Base-by-base conservation (phyloP, 2,329 filamentous ascomycete genomes). In the Phialophora chinensis region DNA sequence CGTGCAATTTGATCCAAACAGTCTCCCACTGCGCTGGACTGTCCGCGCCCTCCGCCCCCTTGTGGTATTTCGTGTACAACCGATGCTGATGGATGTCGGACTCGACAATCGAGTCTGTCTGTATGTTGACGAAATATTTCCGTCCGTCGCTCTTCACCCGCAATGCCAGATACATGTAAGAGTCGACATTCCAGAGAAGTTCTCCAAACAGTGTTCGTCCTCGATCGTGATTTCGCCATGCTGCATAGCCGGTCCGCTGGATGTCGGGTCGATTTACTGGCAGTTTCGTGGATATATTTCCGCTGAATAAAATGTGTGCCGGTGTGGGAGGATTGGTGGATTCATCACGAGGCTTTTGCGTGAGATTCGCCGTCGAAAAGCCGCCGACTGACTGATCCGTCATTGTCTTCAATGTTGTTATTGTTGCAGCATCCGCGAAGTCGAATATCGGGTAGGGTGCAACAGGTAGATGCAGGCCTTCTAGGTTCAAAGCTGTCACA, bases 71-170 rank as follows among this genome's bases (percentile, higher is more conserved):
- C 17, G 80, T 82, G 72, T 82, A 96, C 4, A 99, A 80, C 58
- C 95, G 85, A 78, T 99, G 95, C 77, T 99, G 95, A 78, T 98
- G 95, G 69, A 99, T 84, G 77, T 99, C 95, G n/a, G 93, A 94
- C 11, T 92, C 91, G 56, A 97, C 91, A 63, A 99, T 89, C 1
- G 91, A 91, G 76, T 99, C 94, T 2, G 93, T 97, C 82, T 98
- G 95, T 17, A 99, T 82, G 78, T 99, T 99, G 74, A 99, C 88
- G 65, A 97, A 92, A 81, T 98, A 99, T 74, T 91, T 90, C 66
- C 95, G 85, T 17, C 93, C 93, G 76, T 98, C 95, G 2, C 91
- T 94, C 77, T 93, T 95, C 73, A 99, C 85, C 14, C 93, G 90
- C 74, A 99, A 79, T 0, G 92, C 94, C 10, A 99, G 88, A 79